Base-by-base conservation (phyloP, 345 rosid species). In the Reutealis trisperma region DNA sequence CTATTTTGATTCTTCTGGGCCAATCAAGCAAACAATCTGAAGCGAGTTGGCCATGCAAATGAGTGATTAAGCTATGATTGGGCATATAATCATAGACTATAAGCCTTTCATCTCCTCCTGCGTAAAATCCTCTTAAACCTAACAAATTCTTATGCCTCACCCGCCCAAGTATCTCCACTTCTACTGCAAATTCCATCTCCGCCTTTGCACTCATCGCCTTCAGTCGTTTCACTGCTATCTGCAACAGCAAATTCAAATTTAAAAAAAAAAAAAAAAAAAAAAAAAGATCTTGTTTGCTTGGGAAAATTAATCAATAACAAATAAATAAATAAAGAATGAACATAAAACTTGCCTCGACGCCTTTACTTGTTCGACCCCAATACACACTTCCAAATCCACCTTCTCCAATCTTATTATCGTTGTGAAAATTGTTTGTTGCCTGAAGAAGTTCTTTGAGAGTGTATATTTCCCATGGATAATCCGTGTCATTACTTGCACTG, bases 41-140 rank as follows among this genome's bases (percentile, higher is more conserved):
- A 21, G 91, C 91, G 1, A 89, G 85, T 75, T 78, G 87, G 67
- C 91, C 95, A n/a, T 91, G 93, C 44, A 91, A 83, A 72, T 91
- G 95, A 72, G 89, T 81, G 77, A 78, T 72, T 64, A 91, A 84
- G 85, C 93, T 87, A 42, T 88, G 93, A 77, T 91, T 87, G 44
- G 91, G 91, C 93, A 89, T 89, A 86, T 86, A 91, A 77, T 91
- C 93, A 37, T 89, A 88, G 41, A 91, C 90, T 49, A 91, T 91
- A 65, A 91, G 83, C 77, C 93, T 86, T 76, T 89, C 93, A 6
- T 91, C 89, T 2, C 87, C 89, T 1, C 93, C 90, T 1, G 87
- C 93, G 51, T 88, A 89, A 81, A 89, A 91, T 60, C 95, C 93
- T 72, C 91, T 86, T 60, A 91, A 77, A 6, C 91, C 89, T 47